Evolutionary conservation across 495 filamentous ascomycete genomes (phyloP), one percentile per base, ranked within the genome.

Genomic region (Cetradonia linearis): DNA sequence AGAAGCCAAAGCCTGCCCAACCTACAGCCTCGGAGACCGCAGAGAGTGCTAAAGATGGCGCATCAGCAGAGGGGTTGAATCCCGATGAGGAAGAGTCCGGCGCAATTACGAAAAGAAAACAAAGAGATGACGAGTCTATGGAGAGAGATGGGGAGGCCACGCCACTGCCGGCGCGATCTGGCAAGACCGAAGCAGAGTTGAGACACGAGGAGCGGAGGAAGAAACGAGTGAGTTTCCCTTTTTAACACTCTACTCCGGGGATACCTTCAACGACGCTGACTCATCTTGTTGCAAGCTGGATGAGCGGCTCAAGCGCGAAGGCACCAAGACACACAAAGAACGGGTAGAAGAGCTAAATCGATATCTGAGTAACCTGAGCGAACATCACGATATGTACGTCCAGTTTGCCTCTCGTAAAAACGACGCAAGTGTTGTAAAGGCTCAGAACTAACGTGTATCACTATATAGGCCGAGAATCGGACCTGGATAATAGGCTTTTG

Each of bases 241-340:
- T 55, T n/a, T 53, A 7, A 59, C n/a, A 40, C 31, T 57, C 46
- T 57, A 16, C 37, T 5, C 52, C 28, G 33, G 55, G 28, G 28
- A 38, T 62, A 3, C 62, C 52, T 23, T 23, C 49, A 14, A 38
- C n/a, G 46, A 46, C 42, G 38, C 55, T 61, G 31, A 65, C 14
- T n/a, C n/a, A n/a, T n/a, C 6, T n/a, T 59, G 27, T n/a, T 63
- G 37, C 52, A 67, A n/a, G 69, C 57, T 69, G 44, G 55, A 68
- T 65, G 87, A 98, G 72, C 79, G 91, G 38, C 77, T 95, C 34
- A 82, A 87, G 70, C 79, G 86, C 31, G 88, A 91, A 66, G 88
- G 90, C 28, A 77, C 87, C 66, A 98, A 97, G 79, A 94, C 91
- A 44, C 93, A 98, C 69, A 98, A 97, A 71, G 86, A 98, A 77